Evolutionary conservation across 257 asterid species (phyloP), one percentile per base, ranked within the genome.

Genomic region (Scutellaria baicalensis): DNA sequence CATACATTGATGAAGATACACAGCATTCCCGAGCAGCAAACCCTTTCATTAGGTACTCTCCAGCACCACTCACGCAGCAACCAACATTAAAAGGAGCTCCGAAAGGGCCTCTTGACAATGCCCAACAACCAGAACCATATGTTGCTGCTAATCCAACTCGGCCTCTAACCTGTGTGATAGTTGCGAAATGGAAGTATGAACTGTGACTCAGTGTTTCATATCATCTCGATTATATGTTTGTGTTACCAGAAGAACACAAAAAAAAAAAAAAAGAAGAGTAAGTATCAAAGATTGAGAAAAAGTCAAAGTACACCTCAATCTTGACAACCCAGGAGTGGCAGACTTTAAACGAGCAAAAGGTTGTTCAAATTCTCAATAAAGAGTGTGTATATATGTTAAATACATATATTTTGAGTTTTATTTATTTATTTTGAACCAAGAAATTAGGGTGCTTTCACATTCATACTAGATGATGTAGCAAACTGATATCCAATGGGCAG

Each of bases 61-160:
- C 99, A 9, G 97, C 90, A 61, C 99, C 99, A 83, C 89, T 93
- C 52, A 82, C 97, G 61, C 99, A 93, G 55, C 97, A 89, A 68
- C 99, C 97, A 59, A 84, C 88, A 21, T 40, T 71, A 63, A 68
- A 82, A 70, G 95, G 95, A 75, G 81, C 73, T 45, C 84, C 95
- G 9, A 75, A 76, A 58, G 86, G 78, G 51, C 82, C 84, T 81
- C 56, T 81, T 47, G 92, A 65, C 50, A 91, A 93, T 60, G 96
- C 96, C 99, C 99, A 93, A 72, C 99, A 93, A 65, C 99, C 99
- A 40, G 91, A 84, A 64, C 99, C 99, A 64, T 91, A 91, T 61
- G 75, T 84, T 82, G 94, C 99, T 11, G 96, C 99, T 75, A 93
- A 81, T 67, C 99, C 99, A 40, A 93, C 94, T 63, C 97, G 94